These are phyloP conservation scores for Tricholoma hemisulphureum DNA, from an alignment of 768 basidiomycete species.

Conservation along the genomic window DNA sequence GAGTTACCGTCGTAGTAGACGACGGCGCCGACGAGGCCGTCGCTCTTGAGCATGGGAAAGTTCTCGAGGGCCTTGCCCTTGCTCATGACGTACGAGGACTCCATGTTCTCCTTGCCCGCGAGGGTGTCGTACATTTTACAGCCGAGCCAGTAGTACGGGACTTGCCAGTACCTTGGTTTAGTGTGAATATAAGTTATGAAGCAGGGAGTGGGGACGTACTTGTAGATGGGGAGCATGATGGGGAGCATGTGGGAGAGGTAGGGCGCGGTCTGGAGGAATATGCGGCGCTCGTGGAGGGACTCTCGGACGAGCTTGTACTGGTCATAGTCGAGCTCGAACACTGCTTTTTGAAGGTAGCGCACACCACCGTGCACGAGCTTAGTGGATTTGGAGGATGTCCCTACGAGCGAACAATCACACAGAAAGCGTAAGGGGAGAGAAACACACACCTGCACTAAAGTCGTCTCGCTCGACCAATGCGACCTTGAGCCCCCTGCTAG, in stretches of 20 bases:
- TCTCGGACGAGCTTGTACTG: conserved; percentile 96
- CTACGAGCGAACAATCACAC: conserved; percentile 34
- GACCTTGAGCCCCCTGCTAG: conserved; percentile 85
- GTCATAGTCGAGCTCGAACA: conserved; percentile 93
- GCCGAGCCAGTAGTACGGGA: conserved; percentile 94
- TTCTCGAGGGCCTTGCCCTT: conserved; percentile 90
- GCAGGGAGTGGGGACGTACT: conserved; percentile 52
- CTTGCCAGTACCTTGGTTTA: conserved; percentile 97
- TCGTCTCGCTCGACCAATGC: conserved; percentile 93
- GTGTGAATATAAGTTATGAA: no score
- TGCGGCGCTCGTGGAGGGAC: conserved; percentile 87
- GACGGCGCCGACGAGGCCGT: conserved; percentile 89
- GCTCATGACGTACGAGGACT: conserved; percentile 91
- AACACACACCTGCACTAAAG: conserved; percentile 73
- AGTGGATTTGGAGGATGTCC: conserved; percentile 95
- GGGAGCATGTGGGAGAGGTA: conserved; percentile 92
- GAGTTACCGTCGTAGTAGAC: conserved; percentile 93
- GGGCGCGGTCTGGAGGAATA: conserved; percentile 94
- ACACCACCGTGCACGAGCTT: conserved; percentile 99
- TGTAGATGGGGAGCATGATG: conserved; percentile 97
- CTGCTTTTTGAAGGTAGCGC: conserved; percentile 94
- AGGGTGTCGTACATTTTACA: conserved; percentile 96
- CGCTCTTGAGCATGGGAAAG: conserved; percentile 94
- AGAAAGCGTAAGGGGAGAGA: neutral
- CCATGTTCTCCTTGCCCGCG: conserved; percentile 97